Evolutionary conservation across 2,329 filamentous ascomycete genomes (phyloP).

Genomic region (Tolypocladium tundrense): DNA sequence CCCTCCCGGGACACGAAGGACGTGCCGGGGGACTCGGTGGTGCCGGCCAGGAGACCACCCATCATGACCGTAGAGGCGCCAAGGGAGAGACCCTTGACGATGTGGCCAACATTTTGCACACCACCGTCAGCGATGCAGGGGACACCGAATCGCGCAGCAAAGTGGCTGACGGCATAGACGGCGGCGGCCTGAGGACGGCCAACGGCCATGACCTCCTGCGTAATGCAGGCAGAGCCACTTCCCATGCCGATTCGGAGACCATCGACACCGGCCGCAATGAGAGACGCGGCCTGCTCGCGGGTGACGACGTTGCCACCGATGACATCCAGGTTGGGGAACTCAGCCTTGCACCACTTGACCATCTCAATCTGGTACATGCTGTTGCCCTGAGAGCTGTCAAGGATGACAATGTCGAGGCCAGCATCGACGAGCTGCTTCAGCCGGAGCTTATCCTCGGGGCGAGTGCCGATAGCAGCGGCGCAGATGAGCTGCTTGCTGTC

Average conservation of each 20-base stretch:
- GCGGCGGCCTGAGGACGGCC: constrained; percentile 91
- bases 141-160: constrained; percentile 87
- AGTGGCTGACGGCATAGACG: constrained; percentile 80
- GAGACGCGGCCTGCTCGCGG: constrained; percentile 81
- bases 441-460: constrained; percentile 82
- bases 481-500: constrained; percentile 96
- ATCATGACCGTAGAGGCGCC: constrained; percentile 98
- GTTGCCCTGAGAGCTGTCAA: constrained; percentile 97
- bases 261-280: constrained; percentile 91
- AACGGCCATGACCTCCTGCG: constrained; percentile 98
- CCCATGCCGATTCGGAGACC: constrained; percentile 98
- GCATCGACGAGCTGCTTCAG: constrained; percentile 85
- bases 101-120: constrained; percentile 97
- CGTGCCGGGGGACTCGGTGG: constrained; percentile 92
- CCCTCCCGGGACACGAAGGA: constrained; percentile 95
- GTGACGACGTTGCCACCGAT: constrained; percentile 99
- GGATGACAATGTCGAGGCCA: constrained; percentile 86
- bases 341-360: constrained; percentile 90
- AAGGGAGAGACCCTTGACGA: constrained; percentile 93
- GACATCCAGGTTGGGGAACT: constrained; percentile 78
- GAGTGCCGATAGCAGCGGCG: constrained; percentile 89
- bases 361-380: constrained; percentile 98
- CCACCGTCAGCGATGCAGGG: constrained; percentile 97
- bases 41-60: constrained; percentile 94
- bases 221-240: constrained; percentile 95